Percentiles rank a stretch among this genome's conserved stretches.
These are phyloP conservation scores for Melampsora larici-populina DNA, from an alignment of 1,284 basidiomycete species.

Conservation along the genomic window DNA sequence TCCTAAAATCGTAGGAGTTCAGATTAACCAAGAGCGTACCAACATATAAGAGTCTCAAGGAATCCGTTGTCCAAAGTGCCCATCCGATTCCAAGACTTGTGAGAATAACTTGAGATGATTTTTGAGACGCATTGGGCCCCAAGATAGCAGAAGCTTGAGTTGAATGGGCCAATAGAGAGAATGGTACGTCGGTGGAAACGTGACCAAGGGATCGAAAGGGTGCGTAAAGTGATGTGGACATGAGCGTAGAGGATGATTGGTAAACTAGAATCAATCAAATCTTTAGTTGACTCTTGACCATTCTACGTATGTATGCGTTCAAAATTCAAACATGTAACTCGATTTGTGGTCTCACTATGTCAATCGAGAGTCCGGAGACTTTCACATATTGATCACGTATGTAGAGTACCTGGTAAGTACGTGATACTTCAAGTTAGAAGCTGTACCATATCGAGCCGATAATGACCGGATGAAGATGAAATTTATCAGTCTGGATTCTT, in stretches of 20 bases:
- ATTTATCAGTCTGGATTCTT: too few relatives aligned
- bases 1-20: not conserved
- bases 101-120: slow-evolving; percentile 59
- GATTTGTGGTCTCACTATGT: too few relatives aligned
- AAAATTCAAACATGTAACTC: too few relatives aligned
- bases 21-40: slow-evolving; percentile 61
- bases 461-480: too few relatives aligned
- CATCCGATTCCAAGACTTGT: slow-evolving; percentile 87
- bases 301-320: too few relatives aligned
- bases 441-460: too few relatives aligned
- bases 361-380: too few relatives aligned
- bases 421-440: too few relatives aligned
- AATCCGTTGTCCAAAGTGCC: slow-evolving; percentile 94
- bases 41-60: slow-evolving; percentile 87
- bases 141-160: slow-evolving; percentile 71
- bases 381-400: too few relatives aligned
- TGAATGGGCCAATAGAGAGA: slow-evolving; percentile 79
- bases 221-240: slow-evolving; percentile 65
- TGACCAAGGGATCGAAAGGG: slow-evolving; percentile 93
- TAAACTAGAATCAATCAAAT: too few relatives aligned
- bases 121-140: slow-evolving; percentile 56
- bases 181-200: slow-evolving; percentile 86
- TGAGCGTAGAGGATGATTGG: not conserved
- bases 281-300: too few relatives aligned
- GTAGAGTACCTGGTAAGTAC: too few relatives aligned